Evolutionary conservation across 441 rosid species (phyloP), one percentile per base, ranked within the genome.

Genomic region (Mallotus repandus): DNA sequence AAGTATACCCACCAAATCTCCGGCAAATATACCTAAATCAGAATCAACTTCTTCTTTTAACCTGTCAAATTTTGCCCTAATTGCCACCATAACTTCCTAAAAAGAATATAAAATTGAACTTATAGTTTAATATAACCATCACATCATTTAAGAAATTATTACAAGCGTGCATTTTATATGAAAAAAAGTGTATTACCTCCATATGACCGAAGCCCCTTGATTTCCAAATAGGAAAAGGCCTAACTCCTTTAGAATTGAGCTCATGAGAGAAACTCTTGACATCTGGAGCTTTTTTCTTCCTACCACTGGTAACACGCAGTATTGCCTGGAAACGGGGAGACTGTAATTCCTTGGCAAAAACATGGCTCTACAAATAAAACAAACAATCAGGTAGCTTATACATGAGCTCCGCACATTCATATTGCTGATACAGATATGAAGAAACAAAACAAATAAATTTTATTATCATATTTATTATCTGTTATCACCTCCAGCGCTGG

Each of bases 241-340:
- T 80, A 1, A 96, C 99, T 32, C 99, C 99, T 87, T 92, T 96
- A 54, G 99, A 96, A 81, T 94, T 96, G 63, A 96, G 98, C 81
- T 96, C 98, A 46, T 94, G 98, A 74, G 99, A 96, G 88, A 92
- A 96, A 83, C 98, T 91, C 82, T 96, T 94, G 75, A 94, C 86
- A 15, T 94, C 95, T 35, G 93, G 89, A 54, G 91, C 80, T 82
- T 82, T 94, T 88, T 89, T 94, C 89, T 89, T 94, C 76, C 96
- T 84, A 70, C 96, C 94, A 80, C 96, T 91, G 0, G 99, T 94
- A 46, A 91, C 88, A 49, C 90, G 93, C 81, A 94, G 65, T 48
- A 96, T 85, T 58, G 98, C 98, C 78, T 91, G 98, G 78, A 94
- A 94, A 25, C 94, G 87, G 7, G 97, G 98, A 68, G 97, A 94